Evolutionary conservation across 371 early-diverging fungal genomes (phyloP).

Genomic region (Nematocida homosporus): DNA sequence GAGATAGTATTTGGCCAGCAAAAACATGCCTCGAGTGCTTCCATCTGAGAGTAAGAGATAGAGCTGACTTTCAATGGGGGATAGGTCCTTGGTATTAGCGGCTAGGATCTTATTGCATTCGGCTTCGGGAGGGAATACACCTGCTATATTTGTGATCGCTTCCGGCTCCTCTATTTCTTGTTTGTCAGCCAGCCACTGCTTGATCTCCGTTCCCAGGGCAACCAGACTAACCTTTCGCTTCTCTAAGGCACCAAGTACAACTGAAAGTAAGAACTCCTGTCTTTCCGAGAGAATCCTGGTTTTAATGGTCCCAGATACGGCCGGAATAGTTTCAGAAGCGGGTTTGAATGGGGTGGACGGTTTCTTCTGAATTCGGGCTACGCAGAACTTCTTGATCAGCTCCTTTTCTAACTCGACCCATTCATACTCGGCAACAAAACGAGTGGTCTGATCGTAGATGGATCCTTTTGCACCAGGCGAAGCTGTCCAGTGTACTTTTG

Average conservation of each 20-base stretch:
- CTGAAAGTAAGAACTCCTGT: conserved; percentile 53
- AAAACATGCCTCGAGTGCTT: conserved; percentile 1
- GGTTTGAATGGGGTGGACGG: neutral
- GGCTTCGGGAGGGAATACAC: conserved; percentile 26
- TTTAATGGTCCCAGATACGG: neutral
- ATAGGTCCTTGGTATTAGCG: neutral
- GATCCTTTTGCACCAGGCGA: conserved; percentile 1
- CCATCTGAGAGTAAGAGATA: neutral
- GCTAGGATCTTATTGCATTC: conserved; percentile 13
- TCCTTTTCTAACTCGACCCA: conserved; percentile 36
- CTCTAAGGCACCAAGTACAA: conserved; percentile 12
- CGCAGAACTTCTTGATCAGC: conserved; percentile 36
- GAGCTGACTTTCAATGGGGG: neutral
- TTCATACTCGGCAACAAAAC: neutral
- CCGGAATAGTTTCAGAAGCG: neutral
- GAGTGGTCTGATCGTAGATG: conserved; percentile 7
- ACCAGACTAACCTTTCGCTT: conserved; percentile 16
- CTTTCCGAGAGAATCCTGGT: conserved; percentile 19
- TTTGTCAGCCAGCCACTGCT: neutral
- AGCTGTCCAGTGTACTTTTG: conserved; percentile 32
- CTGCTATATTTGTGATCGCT: conserved; percentile 3
- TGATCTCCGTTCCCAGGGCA: neutral
- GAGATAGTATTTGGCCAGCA: conserved; percentile 20
- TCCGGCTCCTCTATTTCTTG: neutral
- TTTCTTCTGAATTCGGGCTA: neutral